Base-by-base conservation (phyloP, 768 basidiomycete genomes). In the Hydnum rufescens region DNA sequence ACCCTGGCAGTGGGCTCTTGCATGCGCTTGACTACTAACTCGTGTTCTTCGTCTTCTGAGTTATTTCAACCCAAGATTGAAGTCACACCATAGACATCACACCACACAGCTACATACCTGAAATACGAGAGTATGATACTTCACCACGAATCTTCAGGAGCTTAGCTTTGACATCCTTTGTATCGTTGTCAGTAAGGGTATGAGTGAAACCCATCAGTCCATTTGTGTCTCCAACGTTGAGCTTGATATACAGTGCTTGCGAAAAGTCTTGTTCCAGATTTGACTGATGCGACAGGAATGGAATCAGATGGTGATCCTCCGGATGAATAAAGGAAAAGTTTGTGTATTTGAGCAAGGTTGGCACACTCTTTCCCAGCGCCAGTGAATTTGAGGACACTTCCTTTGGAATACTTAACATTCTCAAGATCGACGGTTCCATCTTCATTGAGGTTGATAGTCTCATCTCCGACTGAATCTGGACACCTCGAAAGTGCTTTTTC, bases 161-260 rank as follows among this genome's bases (percentile, higher is more conserved):
- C 19, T 53, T 56, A 32, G 49, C 42, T 59, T 79, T 78, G 56
- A 87, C 67, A 4, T 70, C 77, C 55, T 74, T 75, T 32, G 86
- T 63, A 23, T 72, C 81, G 32, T 83, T 84, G 51, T 82, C 80
- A 13, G 75, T 69, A 49, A 89, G 67, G 1, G 70, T 68, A 60
- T 79, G 80, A 64, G 83, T 71, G 55, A 76, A 76, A 5, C 70
- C 71, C 28, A 75, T 66, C 18, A 74, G 64, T 3, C 75, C 74
- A 51, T 60, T 62, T 30, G 65, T 67, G 50, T 70, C 69, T 8
- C 73, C 74, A 31, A 67, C 65, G 26, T 64, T 62, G 58, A 68
- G 71, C 48, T 74, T 67, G 52, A 76, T 68, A 57, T 68, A 76
- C 0, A 73, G 73, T 30, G 64, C 61, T 2, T 68, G 69, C 4